Conservation (phyloP, 1,284 basidiomycete genomes). For the Ceratobasidium sp. region DNA sequence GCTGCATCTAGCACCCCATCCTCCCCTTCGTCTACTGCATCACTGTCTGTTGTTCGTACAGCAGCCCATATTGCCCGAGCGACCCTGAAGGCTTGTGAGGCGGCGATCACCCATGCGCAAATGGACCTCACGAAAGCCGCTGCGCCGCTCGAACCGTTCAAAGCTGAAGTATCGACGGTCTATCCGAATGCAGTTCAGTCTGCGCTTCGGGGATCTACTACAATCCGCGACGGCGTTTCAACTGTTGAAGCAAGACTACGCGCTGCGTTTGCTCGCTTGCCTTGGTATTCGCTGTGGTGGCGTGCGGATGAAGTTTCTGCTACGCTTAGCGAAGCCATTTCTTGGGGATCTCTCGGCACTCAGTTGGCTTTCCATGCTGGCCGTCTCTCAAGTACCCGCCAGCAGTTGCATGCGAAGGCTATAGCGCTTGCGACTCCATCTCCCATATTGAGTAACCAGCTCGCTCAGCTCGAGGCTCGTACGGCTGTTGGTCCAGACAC, state of each 20-base stretch:
- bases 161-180: slow-evolving; percentile 23
- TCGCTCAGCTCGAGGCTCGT: slow-evolving; percentile 41
- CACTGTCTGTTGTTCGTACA: slow-evolving; percentile 13
- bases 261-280: slow-evolving; percentile 30
- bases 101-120: slow-evolving; percentile 26
- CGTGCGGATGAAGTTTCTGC: slow-evolving; percentile 40
- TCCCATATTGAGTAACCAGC: slow-evolving; percentile 21
- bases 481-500: slow-evolving; percentile 25
- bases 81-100: slow-evolving; percentile 22
- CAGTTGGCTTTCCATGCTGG: slow-evolving; percentile 38
- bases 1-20: slow-evolving; percentile 18
- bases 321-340: slow-evolving; percentile 26
- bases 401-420: slow-evolving; percentile 30
- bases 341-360: slow-evolving; percentile 36
- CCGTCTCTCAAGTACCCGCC: slow-evolving; percentile 28
- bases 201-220: slow-evolving; percentile 22
- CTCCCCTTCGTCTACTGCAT: slow-evolving; percentile 24
- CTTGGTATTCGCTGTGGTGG: slow-evolving; percentile 45
- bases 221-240: slow-evolving; percentile 30
- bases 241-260: slow-evolving; percentile 21
- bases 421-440: slow-evolving; percentile 12
- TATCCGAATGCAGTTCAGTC: slow-evolving; percentile 14
- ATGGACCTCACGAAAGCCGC: neutral
- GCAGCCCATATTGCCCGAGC: slow-evolving; percentile 27
- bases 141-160: slow-evolving; percentile 23